A percentile compares a stretch with the other conserved stretches of the same genome.
phyloP scores from a whole-genome alignment of 2,329 filamentous ascomycete species.

The Lecanicillium sp. region DNA sequence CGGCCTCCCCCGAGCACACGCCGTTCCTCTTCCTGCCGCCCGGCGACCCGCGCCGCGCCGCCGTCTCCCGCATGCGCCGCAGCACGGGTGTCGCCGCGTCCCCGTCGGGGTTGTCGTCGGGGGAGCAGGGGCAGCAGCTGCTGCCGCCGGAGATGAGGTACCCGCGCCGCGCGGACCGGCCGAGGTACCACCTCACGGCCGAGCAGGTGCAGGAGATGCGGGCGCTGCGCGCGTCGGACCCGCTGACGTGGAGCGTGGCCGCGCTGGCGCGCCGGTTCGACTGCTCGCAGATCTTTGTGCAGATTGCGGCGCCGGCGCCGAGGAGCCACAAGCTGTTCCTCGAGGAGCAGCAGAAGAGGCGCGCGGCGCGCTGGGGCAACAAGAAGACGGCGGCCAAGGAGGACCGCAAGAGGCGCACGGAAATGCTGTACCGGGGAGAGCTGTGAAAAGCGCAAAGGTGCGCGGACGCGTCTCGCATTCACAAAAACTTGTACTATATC shows the following conservation, averaged over 20 bases:
- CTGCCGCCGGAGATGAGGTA: constrained; percentile 32
- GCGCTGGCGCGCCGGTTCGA: constrained; percentile 49
- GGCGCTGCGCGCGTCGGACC: constrained; percentile 46
- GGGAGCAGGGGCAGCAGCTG: constrained; percentile 16
- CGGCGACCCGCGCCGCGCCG: constrained; percentile 46
- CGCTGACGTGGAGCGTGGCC: constrained; percentile 48
- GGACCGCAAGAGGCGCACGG: constrained; percentile 48
- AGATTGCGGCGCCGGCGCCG: constrained; percentile 49
- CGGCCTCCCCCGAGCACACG: constrained; percentile 56
- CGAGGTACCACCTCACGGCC: constrained; percentile 46
- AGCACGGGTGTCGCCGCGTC: constrained; percentile 25
- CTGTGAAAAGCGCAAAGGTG: constrained; percentile 29
- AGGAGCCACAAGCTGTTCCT: constrained; percentile 42
- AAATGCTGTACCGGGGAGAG: constrained; percentile 46
- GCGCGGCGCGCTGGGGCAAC: constrained; percentile 52
- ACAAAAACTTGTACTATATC: constrained; percentile 9
- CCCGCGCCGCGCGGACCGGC: constrained; percentile 25
- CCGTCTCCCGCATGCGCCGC: constrained; percentile 41
- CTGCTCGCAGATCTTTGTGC: constrained; percentile 52
- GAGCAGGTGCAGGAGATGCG: constrained; percentile 57
- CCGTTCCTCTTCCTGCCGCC: constrained; percentile 60
- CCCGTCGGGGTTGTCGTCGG: constrained; percentile 16
- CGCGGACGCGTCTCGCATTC: background rate
- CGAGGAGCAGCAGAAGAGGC: constrained; percentile 38
- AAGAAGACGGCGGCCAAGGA: constrained; percentile 48